Evolutionary conservation across 1,284 basidiomycete species (phyloP).

Genomic region (Erythrobasidium hasegawianum): DNA sequence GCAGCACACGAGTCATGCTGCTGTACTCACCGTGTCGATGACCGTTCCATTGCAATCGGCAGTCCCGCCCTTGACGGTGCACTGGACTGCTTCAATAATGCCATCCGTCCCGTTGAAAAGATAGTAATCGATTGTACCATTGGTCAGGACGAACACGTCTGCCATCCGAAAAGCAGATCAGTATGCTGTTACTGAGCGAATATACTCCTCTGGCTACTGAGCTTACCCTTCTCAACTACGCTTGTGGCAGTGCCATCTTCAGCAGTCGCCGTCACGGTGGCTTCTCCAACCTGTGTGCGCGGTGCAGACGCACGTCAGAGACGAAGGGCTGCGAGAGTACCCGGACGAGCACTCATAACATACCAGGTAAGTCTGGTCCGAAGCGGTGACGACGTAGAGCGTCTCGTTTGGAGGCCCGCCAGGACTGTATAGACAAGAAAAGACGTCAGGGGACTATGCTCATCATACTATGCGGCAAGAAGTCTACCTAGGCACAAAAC

Average conservation of each 20-base stretch:
- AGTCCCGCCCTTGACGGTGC: not conserved
- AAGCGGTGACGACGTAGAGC: not conserved
- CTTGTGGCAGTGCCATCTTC: not conserved
- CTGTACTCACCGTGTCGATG: not conserved
- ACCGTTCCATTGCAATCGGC: not conserved
- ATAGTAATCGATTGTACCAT: constrained; percentile 2
- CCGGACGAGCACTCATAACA: too few relatives aligned
- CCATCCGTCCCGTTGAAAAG: not conserved
- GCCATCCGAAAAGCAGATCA: too few relatives aligned
- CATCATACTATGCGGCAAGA: too few relatives aligned
- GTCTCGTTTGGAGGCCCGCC: not conserved
- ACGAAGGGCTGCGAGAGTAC: too few relatives aligned
- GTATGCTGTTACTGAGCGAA: too few relatives aligned
- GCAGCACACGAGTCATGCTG: too few relatives aligned
- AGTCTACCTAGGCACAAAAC: not conserved
- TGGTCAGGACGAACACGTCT: not conserved
- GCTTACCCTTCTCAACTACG: not conserved
- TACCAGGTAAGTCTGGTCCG: not conserved
- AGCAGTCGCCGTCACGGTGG: not conserved
- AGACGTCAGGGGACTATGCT: too few relatives aligned
- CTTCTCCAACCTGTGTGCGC: not conserved
- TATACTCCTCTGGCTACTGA: too few relatives aligned
- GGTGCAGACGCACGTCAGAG: too few relatives aligned
- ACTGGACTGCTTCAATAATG: not conserved
- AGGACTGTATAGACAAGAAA: not conserved